Percentiles rank a stretch among this genome's conserved stretches.
phyloP scores from a whole-genome alignment of 2,329 filamentous ascomycete species.

The Arthrobotrys sinensis region DNA sequence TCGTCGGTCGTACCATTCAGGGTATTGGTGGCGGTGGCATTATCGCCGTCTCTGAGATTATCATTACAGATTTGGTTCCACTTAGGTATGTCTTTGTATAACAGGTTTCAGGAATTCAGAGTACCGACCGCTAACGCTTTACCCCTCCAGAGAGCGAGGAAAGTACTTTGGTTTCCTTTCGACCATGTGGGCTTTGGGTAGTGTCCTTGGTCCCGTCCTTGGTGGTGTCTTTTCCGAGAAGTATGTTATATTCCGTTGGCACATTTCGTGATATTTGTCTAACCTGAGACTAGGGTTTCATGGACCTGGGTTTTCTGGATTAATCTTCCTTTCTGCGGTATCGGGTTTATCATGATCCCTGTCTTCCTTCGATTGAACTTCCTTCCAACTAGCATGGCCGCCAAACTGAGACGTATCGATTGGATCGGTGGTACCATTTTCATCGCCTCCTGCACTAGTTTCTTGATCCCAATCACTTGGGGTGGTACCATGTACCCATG shows the following conservation, averaged over 20 bases:
- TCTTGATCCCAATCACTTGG: constrained; percentile 76
- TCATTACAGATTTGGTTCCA: constrained; percentile 70
- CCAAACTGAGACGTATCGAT: constrained; percentile 74
- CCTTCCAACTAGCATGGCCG: constrained; percentile 69
- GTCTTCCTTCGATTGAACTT: constrained; percentile 73
- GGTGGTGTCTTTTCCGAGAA: constrained; percentile 73
- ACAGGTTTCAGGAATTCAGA: constrained; percentile 58
- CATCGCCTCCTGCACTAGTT: constrained; percentile 73
- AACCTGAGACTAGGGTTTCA: constrained; percentile 64
- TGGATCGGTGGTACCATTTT: constrained; percentile 77
- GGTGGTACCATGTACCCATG: constrained; percentile 78
- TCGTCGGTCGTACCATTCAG: constrained; percentile 69
- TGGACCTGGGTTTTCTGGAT: constrained; percentile 79
- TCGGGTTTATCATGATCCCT: constrained; percentile 70
- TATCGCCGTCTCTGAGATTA: constrained; percentile 69
- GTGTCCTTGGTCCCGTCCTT: constrained; percentile 71
- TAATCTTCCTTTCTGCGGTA: constrained; percentile 74
- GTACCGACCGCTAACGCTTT: constrained; percentile 64
- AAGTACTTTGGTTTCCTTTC: constrained; percentile 69
- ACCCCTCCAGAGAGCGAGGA: constrained; percentile 67
- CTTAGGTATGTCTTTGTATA: constrained; percentile 67
- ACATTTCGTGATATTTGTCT: not conserved
- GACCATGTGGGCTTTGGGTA: constrained; percentile 73
- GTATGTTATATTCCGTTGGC: constrained; percentile 15
- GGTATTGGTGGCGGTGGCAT: constrained; percentile 72